Base-by-base conservation (phyloP, 805 yeast species). In the Myxozyma udenii region DNA sequence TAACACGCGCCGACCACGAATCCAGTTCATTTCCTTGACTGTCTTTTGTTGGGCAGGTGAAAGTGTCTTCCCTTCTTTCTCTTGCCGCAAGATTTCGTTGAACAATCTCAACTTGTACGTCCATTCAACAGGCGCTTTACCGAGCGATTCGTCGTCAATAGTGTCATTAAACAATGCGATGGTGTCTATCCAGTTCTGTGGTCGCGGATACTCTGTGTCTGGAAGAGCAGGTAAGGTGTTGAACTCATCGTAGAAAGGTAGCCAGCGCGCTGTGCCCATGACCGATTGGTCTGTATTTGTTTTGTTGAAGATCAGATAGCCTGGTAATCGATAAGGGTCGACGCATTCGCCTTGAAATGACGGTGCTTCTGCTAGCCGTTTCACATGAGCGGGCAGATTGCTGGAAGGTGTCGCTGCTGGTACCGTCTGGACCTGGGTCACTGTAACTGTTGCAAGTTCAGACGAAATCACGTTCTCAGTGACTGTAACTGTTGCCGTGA, bases 311-410 rank as follows among this genome's bases (percentile, higher is more conserved):
- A 30, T 4, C 22, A 50, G 41, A 19, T 50, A 45, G 37, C 53
- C 53, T 14, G 52, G 45, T 36, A 21, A 16, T 16, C 53, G 39
- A 43, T 50, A 50, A 11, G 53, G 46, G 25, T 50, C 53, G 11
- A 39, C 30, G 26, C 53, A 50, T 14, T 38, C 42, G 23, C 14
- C 28, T 9, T 9, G 21, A 12, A n/a, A 11, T 18, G 18, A 6
- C 9, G 18, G 5, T 6, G 38, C 38, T 5, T 43, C 3, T 35
- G 46, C 39, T n/a, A 28, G 33, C 12, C 33, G 33, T 14, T 28
- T 9, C 33, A 28, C 12, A 9, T 28, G 33, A 9, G 33, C 12
- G 12, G 33, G 14, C 33, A 28, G 33, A 14, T 9, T 28, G 12
- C 33, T 9, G 12, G 33, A 9, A 9, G 9, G 12, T 28, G 9